Percentiles rank a stretch among this genome's conserved stretches.
Evolutionary conservation across 208 protist species (phyloP).

Genomic region (Giardia muris): DNA sequence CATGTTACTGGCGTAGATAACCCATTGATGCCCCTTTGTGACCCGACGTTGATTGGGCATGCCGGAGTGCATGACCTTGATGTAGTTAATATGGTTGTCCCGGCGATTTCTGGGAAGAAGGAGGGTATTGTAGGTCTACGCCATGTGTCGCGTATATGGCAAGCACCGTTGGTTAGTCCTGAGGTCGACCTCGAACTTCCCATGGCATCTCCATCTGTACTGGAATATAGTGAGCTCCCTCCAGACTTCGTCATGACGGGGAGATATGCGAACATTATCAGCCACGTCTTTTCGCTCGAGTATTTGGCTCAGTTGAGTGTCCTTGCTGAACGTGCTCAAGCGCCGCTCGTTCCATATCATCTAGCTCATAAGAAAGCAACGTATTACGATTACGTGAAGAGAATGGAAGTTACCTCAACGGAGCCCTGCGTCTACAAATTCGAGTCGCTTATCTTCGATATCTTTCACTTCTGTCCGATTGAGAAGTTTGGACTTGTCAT

Average conservation of each 20-base stretch:
- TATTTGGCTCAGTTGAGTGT: background rate
- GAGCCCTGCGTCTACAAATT: background rate
- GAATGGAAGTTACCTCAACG: background rate
- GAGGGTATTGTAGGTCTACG: background rate
- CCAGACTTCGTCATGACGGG: background rate
- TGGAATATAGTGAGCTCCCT: background rate
- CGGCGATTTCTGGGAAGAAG: background rate
- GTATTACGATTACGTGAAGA: background rate
- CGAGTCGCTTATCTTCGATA: constrained; percentile 12
- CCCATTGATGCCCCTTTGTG: background rate
- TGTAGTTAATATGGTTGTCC: background rate
- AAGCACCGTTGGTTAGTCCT: background rate
- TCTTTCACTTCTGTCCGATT: constrained; percentile 12
- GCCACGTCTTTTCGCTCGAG: background rate
- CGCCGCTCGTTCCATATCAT: background rate
- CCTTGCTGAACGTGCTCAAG: background rate
- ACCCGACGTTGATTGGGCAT: background rate
- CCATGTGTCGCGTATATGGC: background rate
- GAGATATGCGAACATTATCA: background rate
- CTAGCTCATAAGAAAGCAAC: background rate
- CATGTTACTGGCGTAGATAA: constrained; percentile 13
- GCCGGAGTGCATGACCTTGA: background rate
- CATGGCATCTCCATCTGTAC: background rate
- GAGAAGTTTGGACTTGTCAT: background rate
- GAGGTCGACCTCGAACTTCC: background rate